phyloP scores from a whole-genome alignment of 176 grass and related monocot species.

The Pontederia paniculata region DNA sequence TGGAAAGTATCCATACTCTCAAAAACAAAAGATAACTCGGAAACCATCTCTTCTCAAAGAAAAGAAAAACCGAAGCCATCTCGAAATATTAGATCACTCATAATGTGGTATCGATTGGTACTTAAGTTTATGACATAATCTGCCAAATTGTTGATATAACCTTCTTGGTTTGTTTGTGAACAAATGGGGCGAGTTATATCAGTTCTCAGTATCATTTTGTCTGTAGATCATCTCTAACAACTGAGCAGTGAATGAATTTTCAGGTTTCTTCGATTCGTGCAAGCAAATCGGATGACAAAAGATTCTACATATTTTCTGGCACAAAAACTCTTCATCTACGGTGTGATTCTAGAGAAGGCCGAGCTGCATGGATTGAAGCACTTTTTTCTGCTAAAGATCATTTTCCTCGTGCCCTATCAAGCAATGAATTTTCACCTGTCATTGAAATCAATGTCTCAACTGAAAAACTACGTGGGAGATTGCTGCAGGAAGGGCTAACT shows the following conservation, averaged over 20 bases:
- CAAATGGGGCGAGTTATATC: neutral
- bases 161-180: neutral
- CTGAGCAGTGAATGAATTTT: conserved; percentile 16
- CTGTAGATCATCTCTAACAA: neutral
- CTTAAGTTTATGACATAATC: too few relatives aligned
- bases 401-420: conserved; percentile 43
- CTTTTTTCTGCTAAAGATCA: conserved; percentile 54
- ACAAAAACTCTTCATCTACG: conserved; percentile 80
- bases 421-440: conserved; percentile 38
- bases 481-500: conserved; percentile 55
- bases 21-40: too few relatives aligned
- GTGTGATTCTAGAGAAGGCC: conserved; percentile 72
- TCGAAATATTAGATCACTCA: too few relatives aligned
- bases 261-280: conserved; percentile 81
- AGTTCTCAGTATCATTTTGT: neutral
- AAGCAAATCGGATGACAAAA: conserved; percentile 99
- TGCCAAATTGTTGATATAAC: neutral
- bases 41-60: too few relatives aligned
- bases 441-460: conserved; percentile 49
- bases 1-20: too few relatives aligned
- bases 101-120: too few relatives aligned
- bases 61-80: too few relatives aligned
- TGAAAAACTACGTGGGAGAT: conserved; percentile 48
- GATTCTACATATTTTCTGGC: conserved; percentile 91
- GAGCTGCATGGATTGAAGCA: conserved; percentile 64